Evolutionary conservation across 2,329 filamentous ascomycete species (phyloP).

Genomic region (Hymenoscyphus fraxineus): DNA sequence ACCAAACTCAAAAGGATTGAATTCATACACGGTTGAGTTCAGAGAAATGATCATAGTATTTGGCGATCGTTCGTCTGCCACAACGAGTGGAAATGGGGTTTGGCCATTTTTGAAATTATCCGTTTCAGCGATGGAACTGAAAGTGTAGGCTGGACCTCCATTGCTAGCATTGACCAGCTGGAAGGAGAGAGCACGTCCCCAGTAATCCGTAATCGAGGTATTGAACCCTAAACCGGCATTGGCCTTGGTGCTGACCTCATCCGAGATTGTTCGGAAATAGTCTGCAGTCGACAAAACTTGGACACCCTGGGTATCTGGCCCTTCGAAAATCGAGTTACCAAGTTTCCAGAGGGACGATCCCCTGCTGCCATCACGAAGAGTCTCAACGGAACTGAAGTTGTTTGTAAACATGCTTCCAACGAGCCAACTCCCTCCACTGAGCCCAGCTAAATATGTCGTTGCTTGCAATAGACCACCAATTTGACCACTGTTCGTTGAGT

Average conservation of each 20-base stretch:
- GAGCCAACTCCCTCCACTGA: constrained; percentile 82
- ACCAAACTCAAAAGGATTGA: constrained; percentile 77
- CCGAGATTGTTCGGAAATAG: constrained; percentile 60
- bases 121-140: constrained; percentile 69
- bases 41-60: constrained; percentile 57
- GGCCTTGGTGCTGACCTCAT: constrained; percentile 57
- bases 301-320: constrained; percentile 47
- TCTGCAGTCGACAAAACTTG: constrained; percentile 51
- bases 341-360: constrained; percentile 58
- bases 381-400: constrained; percentile 70
- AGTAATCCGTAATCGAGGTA: constrained; percentile 80
- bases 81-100: constrained; percentile 69
- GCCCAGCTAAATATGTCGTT: constrained; percentile 73
- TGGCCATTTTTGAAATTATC: constrained; percentile 59
- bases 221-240: constrained; percentile 64
- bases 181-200: constrained; percentile 81
- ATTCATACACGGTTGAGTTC: constrained; percentile 75
- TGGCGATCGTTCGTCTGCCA: constrained; percentile 64
- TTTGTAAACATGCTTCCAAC: constrained; percentile 74
- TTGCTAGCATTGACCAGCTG: constrained; percentile 75
- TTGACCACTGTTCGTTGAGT: constrained; percentile 59
- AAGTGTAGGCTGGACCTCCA: constrained; percentile 75
- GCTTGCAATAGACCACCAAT: constrained; percentile 79
- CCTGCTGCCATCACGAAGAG: constrained; percentile 46
- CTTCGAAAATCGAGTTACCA: constrained; percentile 57